phyloP scores from a whole-genome alignment of 2,329 filamentous ascomycete species.

The Ceratocystis lukuohia region DNA sequence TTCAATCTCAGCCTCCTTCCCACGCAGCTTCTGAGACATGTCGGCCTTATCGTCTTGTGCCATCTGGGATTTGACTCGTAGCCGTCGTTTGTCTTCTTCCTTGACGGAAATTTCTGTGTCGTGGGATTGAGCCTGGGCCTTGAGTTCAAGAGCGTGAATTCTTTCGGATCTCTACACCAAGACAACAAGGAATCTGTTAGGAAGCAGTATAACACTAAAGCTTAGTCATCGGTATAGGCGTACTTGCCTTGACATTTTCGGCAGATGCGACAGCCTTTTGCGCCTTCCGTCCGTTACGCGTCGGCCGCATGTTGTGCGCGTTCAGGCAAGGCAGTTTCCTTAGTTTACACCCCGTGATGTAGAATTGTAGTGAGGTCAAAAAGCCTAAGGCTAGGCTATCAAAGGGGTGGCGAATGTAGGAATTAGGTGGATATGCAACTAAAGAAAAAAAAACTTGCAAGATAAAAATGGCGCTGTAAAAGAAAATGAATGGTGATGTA shows the following conservation, averaged over 20 bases:
- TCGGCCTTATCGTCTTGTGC: constrained; percentile 61
- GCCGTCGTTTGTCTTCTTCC: constrained; percentile 58
- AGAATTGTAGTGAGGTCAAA: background rate
- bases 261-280: constrained; percentile 5
- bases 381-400: no score
- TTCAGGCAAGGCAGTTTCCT: constrained; percentile 9
- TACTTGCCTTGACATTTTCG: constrained; percentile 16
- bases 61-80: constrained; percentile 56
- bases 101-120: constrained; percentile 53
- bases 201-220: background rate
- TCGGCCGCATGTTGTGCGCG: constrained; percentile 17
- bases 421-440: background rate
- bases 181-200: background rate
- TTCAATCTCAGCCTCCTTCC: constrained; percentile 47
- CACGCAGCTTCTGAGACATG: constrained; percentile 48
- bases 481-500: background rate
- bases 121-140: constrained; percentile 59
- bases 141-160: constrained; percentile 28
- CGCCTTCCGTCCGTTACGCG: constrained; percentile 17
- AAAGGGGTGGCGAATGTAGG: background rate
- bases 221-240: background rate
- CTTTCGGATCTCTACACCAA: constrained; percentile 15
- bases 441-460: background rate
- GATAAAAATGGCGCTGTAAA: background rate
- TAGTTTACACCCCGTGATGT: background rate